These are phyloP conservation scores for Thielaviopsis punctulata DNA, from an alignment of 2,329 filamentous ascomycete genomes.

Conservation along the genomic window DNA sequence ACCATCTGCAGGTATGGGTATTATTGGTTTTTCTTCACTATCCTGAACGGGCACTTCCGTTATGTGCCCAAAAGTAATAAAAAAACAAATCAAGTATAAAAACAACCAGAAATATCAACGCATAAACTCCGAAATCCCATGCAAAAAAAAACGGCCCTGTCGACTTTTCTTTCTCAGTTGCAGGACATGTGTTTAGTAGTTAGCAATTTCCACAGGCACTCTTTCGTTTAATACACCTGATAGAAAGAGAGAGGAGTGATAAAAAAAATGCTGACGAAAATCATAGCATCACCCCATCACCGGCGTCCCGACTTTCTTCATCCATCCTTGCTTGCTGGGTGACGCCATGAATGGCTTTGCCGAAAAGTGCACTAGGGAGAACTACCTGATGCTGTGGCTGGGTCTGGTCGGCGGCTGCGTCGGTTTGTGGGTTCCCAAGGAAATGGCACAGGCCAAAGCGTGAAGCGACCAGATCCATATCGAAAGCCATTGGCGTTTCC, in stretches of 20 bases:
- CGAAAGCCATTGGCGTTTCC: too few species aligned
- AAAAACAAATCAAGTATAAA: background rate
- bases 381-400: slow-evolving; percentile 78
- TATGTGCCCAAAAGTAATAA: slow-evolving; percentile 15
- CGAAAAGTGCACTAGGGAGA: slow-evolving; percentile 34
- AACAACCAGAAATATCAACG: too few species aligned
- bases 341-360: slow-evolving; percentile 54
- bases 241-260: background rate
- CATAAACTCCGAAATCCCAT: background rate
- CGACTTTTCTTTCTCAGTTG: background rate
- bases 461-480: slow-evolving; percentile 1
- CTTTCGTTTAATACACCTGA: background rate
- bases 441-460: slow-evolving; percentile 31
- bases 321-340: slow-evolving; percentile 82
- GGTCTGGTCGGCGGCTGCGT: slow-evolving; percentile 71
- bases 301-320: slow-evolving; percentile 65
- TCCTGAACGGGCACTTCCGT: background rate
- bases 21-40: background rate
- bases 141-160: background rate
- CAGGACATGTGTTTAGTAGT: background rate
- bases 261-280: background rate
- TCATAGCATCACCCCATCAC: slow-evolving; percentile 66
- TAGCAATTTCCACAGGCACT: background rate
- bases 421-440: slow-evolving; percentile 58
- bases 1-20: background rate